Conservation (phyloP, 768 basidiomycete species). For the Boletus bicolor region DNA sequence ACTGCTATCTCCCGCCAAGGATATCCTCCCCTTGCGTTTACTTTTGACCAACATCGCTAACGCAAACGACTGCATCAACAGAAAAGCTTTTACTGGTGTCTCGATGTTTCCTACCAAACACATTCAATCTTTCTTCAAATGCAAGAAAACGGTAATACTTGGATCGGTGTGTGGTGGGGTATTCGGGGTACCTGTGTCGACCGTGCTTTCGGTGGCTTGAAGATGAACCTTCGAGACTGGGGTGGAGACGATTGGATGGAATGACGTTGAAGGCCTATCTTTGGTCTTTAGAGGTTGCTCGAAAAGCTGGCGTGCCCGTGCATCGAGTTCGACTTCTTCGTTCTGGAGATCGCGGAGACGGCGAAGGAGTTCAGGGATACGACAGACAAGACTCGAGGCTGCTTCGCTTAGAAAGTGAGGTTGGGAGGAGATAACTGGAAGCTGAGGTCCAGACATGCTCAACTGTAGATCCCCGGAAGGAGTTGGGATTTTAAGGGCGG, state of each 20-base stretch:
- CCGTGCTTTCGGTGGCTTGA: not conserved
- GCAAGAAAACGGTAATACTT: constrained; percentile 6
- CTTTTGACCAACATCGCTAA: constrained; percentile 22
- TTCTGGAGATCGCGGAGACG: constrained; percentile 21
- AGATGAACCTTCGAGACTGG: not conserved
- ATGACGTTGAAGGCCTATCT: not conserved
- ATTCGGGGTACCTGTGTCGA: not conserved
- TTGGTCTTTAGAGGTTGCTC: not conserved
- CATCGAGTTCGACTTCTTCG: constrained; percentile 21
- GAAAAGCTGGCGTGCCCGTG: constrained; percentile 12
- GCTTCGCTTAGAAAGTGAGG: constrained; percentile 7
- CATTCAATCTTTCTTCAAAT: not conserved
- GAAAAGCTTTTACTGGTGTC: constrained; percentile 20
- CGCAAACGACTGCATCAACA: constrained; percentile 19
- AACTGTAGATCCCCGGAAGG: not conserved
- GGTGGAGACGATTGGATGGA: not conserved
- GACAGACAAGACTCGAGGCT: constrained; percentile 11
- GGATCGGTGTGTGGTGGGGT: constrained; percentile 6
- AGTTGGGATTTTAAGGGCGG: not conserved
- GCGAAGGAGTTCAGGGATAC: constrained; percentile 18
- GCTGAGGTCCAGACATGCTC: constrained; percentile 11
- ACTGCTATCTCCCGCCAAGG: constrained; percentile 11
- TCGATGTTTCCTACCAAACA: constrained; percentile 12
- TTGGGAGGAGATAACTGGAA: not conserved
- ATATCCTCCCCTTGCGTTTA: constrained; percentile 25